These are phyloP conservation scores for Fusarium sp. DNA, from an alignment of 2,329 filamentous ascomycete genomes.

Conservation along the genomic window DNA sequence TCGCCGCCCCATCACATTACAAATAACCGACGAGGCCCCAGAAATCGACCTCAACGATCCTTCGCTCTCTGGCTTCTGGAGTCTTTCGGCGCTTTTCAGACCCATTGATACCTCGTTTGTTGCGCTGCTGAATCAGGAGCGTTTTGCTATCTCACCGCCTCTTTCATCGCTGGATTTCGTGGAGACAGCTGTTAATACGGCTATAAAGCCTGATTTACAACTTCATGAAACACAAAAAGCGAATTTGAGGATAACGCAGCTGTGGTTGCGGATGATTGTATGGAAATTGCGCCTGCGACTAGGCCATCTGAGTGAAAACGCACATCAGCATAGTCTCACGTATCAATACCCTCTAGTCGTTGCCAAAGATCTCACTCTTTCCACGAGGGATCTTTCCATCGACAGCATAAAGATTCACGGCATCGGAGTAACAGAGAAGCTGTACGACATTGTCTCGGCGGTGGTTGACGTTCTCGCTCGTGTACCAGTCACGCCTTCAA, in stretches of 20 bases:
- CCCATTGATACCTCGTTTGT: conserved; percentile 55
- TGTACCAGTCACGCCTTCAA: conserved; percentile 48
- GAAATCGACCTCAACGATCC: conserved; percentile 43
- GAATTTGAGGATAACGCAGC: conserved; percentile 55
- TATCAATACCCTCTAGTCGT: conserved; percentile 56
- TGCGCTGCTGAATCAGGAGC: conserved; percentile 52
- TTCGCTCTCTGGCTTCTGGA: conserved; percentile 51
- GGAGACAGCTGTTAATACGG: conserved; percentile 50
- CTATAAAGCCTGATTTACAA: conserved; percentile 45
- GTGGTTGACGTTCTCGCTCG: conserved; percentile 56
- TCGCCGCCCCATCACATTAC: conserved; percentile 54
- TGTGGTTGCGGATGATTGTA: conserved; percentile 56
- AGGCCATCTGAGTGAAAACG: conserved; percentile 50
- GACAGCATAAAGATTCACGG: conserved; percentile 55
- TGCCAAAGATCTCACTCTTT: conserved; percentile 51
- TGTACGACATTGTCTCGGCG: conserved; percentile 56
- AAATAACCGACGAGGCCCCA: conserved; percentile 51
- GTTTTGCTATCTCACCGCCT: conserved; percentile 44
- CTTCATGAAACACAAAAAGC: conserved; percentile 57
- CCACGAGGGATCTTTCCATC: conserved; percentile 50
- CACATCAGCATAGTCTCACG: conserved; percentile 48
- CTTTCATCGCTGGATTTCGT: conserved; percentile 48
- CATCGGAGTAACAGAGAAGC: conserved; percentile 57
- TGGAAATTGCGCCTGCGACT: conserved; percentile 57
- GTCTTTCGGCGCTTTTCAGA: conserved; percentile 52